These are phyloP conservation scores for Thielaviopsis ethacetica DNA, from an alignment of 2,329 filamentous ascomycete genomes.

Conservation along the genomic window DNA sequence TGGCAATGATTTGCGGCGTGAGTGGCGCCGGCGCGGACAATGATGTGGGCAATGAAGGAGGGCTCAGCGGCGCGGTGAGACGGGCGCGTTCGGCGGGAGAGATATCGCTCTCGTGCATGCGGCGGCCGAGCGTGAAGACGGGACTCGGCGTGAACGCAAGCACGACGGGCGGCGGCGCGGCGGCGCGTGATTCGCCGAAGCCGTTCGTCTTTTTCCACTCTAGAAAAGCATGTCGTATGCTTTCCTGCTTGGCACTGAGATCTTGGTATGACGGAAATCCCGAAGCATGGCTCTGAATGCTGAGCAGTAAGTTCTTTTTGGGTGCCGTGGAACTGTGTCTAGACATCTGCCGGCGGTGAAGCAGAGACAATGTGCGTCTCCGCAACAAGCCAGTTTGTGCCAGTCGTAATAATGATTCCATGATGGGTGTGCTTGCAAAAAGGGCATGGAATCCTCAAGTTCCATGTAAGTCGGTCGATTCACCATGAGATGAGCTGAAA, in stretches of 20 bases:
- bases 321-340: background rate
- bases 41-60: conserved; percentile 12
- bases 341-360: background rate
- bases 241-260: conserved; percentile 14
- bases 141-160: conserved; percentile 70
- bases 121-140: conserved; percentile 79
- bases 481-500: too few relatives aligned
- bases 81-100: conserved; percentile 27
- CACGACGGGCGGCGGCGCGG: conserved; percentile 46
- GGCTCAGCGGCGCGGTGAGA: conserved; percentile 25
- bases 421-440: background rate
- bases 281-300: background rate
- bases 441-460: background rate
- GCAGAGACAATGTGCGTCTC: too few relatives aligned
- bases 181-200: background rate
- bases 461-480: too few relatives aligned
- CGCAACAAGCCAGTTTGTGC: background rate
- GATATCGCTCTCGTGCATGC: conserved; percentile 42
- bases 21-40: conserved; percentile 15
- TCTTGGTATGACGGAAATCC: background rate
- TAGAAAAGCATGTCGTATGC: conserved; percentile 20
- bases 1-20: conserved; percentile 46
- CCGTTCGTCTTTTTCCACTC: conserved; percentile 20
- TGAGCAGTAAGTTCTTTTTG: background rate
- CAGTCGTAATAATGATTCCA: background rate